These are phyloP conservation scores for Ottelia alismoides DNA, from an alignment of 106 monocot species.

Conservation along the genomic window DNA sequence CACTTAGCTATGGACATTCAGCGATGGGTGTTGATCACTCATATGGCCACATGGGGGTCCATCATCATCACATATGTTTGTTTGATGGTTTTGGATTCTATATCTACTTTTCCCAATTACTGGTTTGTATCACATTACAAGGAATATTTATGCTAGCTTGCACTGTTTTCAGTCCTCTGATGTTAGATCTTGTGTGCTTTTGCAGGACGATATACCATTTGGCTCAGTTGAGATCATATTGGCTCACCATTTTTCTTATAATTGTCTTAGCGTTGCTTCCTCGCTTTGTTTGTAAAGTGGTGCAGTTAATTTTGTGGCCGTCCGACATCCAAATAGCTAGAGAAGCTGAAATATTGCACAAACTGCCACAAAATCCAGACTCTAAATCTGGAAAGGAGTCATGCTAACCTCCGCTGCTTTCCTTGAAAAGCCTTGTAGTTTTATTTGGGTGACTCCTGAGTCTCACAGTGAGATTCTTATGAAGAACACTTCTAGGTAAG, in stretches of 20 bases:
- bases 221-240: constrained; percentile 65
- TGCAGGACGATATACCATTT: constrained; percentile 89
- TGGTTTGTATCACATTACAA: constrained; percentile 44
- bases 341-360: constrained; percentile 69
- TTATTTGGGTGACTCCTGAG: too few relatives aligned
- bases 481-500: too few relatives aligned
- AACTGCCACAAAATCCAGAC: too few relatives aligned
- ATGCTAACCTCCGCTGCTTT: too few relatives aligned
- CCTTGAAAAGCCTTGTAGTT: too few relatives aligned
- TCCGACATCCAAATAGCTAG: too few relatives aligned
- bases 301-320: constrained; percentile 67
- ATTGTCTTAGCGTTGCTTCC: constrained; percentile 66
- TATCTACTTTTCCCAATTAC: constrained; percentile 75
- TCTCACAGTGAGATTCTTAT: too few relatives aligned
- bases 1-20: constrained; percentile 84
- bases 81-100: constrained; percentile 73
- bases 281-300: constrained; percentile 61
- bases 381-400: too few relatives aligned
- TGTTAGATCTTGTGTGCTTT: too few relatives aligned
- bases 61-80: constrained; percentile 54
- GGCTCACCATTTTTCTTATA: constrained; percentile 70
- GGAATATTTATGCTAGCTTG: too few relatives aligned
- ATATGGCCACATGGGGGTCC: constrained; percentile 73
- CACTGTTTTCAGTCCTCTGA: constrained; percentile 2
- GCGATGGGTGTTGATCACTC: constrained; percentile 66